Evolutionary conservation across 148 eudicot genomes (phyloP), one percentile per base, ranked within the genome.

Genomic region (Rheum nobile): DNA sequence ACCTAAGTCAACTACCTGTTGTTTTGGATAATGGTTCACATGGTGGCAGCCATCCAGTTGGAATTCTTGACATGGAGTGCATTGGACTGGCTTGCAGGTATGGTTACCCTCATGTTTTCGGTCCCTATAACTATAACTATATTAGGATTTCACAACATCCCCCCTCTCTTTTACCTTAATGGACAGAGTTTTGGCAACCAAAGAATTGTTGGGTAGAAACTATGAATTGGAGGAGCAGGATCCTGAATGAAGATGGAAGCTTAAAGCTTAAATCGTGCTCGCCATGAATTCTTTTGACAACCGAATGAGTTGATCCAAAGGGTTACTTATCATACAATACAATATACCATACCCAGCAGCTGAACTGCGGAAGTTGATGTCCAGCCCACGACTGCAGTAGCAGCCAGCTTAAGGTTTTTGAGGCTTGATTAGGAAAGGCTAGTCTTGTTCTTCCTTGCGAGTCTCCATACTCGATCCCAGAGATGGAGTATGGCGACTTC

Each of bases 11-110:
- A 77, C 81, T 94, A 79, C 93, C 97, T 41, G 97, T 94, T 79
- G 84, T 89, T 72, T 59, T 75, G 55, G 86, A 86, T 77, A 75
- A 79, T 76, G 80, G 70, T 75, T 59, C 38, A 73, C 76, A 75
- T 54, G 82, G 73, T 77, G 71, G 46, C 73, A 78, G 82, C 65
- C 77, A 73, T 63, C 88, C 88, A 50, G 84, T 91, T 75, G 98
- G 98, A 72, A 80, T 94, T 73, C 75, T 94, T 73, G 98, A 94
- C 86, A 84, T 80, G 81, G 93, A 88, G 69, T 88, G 96, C 81
- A 85, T 94, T 78, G 76, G 48, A 70, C 82, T 94, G 59, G 90
- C 93, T 74, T 87, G 88, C 96, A 88, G 93, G 96, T 94, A 82
- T 37, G 47, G 28, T 48, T 42, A 55, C 29, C 50, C 26, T 83